phyloP scores from a whole-genome alignment of 2,329 filamentous ascomycete genomes.

The Apiospora hydei region DNA sequence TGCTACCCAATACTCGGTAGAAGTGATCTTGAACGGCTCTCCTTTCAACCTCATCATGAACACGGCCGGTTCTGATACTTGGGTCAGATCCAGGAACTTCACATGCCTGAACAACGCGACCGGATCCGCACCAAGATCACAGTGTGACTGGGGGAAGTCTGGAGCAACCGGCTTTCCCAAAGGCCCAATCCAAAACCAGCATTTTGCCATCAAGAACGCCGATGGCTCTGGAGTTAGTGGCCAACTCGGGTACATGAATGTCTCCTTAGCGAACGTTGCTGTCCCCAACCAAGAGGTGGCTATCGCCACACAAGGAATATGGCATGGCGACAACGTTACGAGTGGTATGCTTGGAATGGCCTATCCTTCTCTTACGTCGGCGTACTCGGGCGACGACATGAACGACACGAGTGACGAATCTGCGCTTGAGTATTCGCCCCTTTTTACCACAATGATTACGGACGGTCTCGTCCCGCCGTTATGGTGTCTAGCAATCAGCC shows the following conservation, averaged over 20 bases:
- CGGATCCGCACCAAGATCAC: slow-evolving; percentile 42
- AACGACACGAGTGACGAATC: slow-evolving; percentile 48
- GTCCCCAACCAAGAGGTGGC: slow-evolving; percentile 56
- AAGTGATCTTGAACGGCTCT: slow-evolving; percentile 37
- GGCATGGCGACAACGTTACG: slow-evolving; percentile 60
- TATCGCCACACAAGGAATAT: slow-evolving; percentile 57
- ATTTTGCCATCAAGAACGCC: slow-evolving; percentile 55
- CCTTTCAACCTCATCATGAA: slow-evolving; percentile 50
- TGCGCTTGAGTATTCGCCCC: slow-evolving; percentile 53
- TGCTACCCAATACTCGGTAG: slow-evolving; percentile 43
- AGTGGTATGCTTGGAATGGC: slow-evolving; percentile 60
- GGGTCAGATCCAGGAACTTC: slow-evolving; percentile 52
- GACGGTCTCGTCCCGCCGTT: slow-evolving; percentile 53
- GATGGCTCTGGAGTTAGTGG: slow-evolving; percentile 58
- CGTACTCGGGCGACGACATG: slow-evolving; percentile 49
- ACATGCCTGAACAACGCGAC: slow-evolving; percentile 49
- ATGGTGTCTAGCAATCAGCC: slow-evolving; percentile 57
- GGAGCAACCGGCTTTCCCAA: slow-evolving; percentile 50
- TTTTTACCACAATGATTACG: slow-evolving; percentile 56
- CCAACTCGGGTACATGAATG: slow-evolving; percentile 54
- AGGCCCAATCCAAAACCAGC: slow-evolving; percentile 48
- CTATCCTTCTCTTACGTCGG: slow-evolving; percentile 58
- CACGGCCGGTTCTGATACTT: slow-evolving; percentile 61
- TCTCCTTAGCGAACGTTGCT: slow-evolving; percentile 53
- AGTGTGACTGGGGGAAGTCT: slow-evolving; percentile 47